Evolutionary conservation across 2,329 filamentous ascomycete species (phyloP).

Genomic region (Pseudocercospora pini-densiflorae): DNA sequence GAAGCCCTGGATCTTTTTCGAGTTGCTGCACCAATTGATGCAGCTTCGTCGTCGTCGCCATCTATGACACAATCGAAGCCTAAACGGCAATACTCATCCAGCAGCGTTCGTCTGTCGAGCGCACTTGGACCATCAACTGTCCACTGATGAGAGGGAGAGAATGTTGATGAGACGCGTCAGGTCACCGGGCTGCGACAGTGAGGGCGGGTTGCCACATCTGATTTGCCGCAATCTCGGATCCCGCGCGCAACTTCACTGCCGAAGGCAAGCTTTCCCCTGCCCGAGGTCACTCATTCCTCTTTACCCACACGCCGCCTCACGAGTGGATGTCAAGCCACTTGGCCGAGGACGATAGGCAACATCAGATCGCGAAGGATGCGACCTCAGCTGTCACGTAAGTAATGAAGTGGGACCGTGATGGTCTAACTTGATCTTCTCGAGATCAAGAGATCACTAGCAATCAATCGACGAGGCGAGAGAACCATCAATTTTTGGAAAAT

Average conservation of each 20-base stretch:
- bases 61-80: background rate
- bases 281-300: background rate
- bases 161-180: background rate
- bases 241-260: background rate
- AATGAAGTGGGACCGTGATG: background rate
- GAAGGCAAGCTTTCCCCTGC: background rate
- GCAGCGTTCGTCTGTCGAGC: too few relatives aligned
- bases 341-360: background rate
- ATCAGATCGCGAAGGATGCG: background rate
- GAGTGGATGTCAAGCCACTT: background rate
- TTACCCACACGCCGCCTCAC: background rate
- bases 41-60: background rate
- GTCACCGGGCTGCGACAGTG: background rate
- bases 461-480: too few relatives aligned
- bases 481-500: background rate
- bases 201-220: background rate
- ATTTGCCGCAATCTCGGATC: background rate
- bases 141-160: background rate
- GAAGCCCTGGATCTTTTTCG: constrained; percentile 16
- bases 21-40: constrained; percentile 4
- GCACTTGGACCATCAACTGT: background rate
- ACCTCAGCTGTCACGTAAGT: too few relatives aligned
- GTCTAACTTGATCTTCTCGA: background rate
- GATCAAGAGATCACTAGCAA: too few relatives aligned
- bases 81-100: too few relatives aligned